These are phyloP conservation scores for Apophysomyces sp. DNA, from an alignment of 371 early-diverging fungal species.

Conservation along the genomic window DNA sequence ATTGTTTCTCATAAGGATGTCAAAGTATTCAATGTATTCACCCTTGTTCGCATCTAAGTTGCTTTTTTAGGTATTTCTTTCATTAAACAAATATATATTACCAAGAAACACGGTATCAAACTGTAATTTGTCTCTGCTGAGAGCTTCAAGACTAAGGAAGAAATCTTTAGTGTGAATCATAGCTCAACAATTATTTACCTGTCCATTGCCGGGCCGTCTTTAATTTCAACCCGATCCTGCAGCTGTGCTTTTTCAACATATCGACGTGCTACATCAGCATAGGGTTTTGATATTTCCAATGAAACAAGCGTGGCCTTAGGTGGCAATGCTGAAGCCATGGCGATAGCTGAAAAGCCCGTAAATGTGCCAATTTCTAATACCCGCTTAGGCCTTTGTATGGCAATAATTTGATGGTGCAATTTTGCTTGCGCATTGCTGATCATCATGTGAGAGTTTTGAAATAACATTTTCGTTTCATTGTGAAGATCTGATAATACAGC, in stretches of 20 bases:
- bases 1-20: conserved; percentile 48
- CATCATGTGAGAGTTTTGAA: conserved; percentile 43
- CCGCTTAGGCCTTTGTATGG: conserved; percentile 28
- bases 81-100: conserved; percentile 16
- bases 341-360: conserved; percentile 59
- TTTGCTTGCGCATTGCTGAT: conserved; percentile 42
- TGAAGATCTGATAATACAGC: conserved; percentile 7
- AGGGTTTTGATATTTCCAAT: conserved; percentile 43
- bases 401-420: conserved; percentile 37
- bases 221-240: conserved; percentile 18
- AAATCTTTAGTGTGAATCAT: neutral
- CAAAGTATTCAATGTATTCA: conserved; percentile 53
- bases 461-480: conserved; percentile 21
- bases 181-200: conserved; percentile 32
- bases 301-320: conserved; percentile 31
- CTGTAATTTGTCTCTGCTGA: conserved; percentile 19
- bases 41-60: conserved; percentile 70
- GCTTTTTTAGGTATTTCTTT: too few relatives aligned
- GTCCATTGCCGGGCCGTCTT: conserved; percentile 26
- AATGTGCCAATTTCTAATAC: conserved; percentile 65
- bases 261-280: conserved; percentile 36
- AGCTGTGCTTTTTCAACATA: conserved; percentile 25
- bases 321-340: conserved; percentile 58
- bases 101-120: conserved; percentile 62
- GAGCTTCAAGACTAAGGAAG: conserved; percentile 16